Percentiles rank a stretch among this genome's conserved stretches.
phyloP scores from a whole-genome alignment of 106 monocot genomes.

The Dioscorea dumetorum region DNA sequence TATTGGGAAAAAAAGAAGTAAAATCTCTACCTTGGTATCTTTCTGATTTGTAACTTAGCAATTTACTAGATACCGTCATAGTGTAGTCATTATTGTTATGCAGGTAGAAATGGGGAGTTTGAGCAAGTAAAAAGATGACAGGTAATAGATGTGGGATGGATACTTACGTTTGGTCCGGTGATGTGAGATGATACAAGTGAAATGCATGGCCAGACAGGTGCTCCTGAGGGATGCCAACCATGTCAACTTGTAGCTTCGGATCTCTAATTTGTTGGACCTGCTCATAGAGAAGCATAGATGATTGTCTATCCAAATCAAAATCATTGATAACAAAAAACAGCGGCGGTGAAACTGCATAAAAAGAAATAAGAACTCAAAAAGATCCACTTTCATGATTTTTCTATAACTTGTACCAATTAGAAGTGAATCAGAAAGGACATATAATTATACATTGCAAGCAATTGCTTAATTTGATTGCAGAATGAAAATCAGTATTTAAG shows the following conservation, averaged over 20 bases:
- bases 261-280: constrained; percentile 89
- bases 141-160: neutral
- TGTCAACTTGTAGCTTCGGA: constrained; percentile 55
- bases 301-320: too few species aligned
- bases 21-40: too few species aligned
- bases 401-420: neutral
- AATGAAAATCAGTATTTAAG: too few species aligned
- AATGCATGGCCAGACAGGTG: constrained; percentile 84
- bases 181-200: constrained; percentile 89
- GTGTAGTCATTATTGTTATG: too few species aligned
- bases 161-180: constrained; percentile 83
- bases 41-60: too few species aligned
- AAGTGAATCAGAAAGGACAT: too few species aligned
- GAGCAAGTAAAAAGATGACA: too few species aligned
- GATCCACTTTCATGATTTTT: neutral
- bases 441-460: too few species aligned
- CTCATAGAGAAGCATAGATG: neutral
- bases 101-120: too few species aligned
- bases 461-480: too few species aligned
- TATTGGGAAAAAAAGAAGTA: neutral
- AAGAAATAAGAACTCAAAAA: neutral
- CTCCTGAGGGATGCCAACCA: constrained; percentile 91
- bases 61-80: too few species aligned
- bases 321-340: neutral
- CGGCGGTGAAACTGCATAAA: neutral